Evolutionary conservation across 352 stramenopile genomes (phyloP).

Genomic region (Stramenopiles sp.): DNA sequence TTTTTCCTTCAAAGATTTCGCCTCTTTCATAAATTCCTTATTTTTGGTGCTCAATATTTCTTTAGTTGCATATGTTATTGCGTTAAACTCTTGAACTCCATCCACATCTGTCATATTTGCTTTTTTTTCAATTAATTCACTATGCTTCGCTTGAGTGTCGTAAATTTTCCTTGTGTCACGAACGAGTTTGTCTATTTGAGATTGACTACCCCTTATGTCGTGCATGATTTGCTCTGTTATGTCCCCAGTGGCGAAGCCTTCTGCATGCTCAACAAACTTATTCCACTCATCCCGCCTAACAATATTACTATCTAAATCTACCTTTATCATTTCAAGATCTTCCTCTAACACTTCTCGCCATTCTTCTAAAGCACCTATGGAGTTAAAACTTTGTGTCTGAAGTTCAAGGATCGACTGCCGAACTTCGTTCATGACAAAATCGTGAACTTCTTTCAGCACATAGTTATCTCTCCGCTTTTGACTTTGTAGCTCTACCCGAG

Average conservation of each 20-base stretch:
- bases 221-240: background rate
- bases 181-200: background rate
- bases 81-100: background rate
- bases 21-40: background rate
- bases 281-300: background rate
- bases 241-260: background rate
- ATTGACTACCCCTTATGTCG: background rate
- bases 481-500: background rate
- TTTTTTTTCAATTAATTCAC: background rate
- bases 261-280: background rate
- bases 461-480: background rate
- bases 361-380: background rate
- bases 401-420: background rate
- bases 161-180: background rate
- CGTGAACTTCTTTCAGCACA: background rate
- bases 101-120: background rate
- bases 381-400: background rate
- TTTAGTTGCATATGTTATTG: background rate
- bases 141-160: background rate
- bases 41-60: background rate
- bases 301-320: background rate
- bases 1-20: background rate
- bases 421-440: background rate
- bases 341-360: background rate
- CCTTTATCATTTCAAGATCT: background rate